These are phyloP conservation scores for Penicillium robsamsonii DNA, from an alignment of 495 filamentous ascomycete species.

Conservation along the genomic window DNA sequence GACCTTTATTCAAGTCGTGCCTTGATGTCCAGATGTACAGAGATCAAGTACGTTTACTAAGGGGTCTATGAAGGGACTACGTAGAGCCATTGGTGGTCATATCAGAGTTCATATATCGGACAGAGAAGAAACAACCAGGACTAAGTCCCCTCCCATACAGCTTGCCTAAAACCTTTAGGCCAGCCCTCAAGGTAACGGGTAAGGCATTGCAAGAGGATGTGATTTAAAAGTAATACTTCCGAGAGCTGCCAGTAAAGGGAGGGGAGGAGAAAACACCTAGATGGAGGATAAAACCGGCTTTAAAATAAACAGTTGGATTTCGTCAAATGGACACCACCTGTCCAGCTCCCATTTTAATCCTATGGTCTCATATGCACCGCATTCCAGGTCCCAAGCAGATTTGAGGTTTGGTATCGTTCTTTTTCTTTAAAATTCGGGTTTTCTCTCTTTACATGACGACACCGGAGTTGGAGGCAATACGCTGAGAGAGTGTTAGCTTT, in stretches of 20 bases:
- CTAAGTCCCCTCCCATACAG: conserved; percentile 2
- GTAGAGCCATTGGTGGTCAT: conserved; percentile 9
- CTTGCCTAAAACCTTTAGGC: not conserved
- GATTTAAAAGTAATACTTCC: conserved; percentile 25
- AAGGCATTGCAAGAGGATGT: conserved; percentile 18
- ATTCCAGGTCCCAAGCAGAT: conserved; percentile 31
- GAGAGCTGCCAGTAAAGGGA: conserved; percentile 29
- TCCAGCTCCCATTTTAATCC: conserved; percentile 25
- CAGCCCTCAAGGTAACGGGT: not conserved
- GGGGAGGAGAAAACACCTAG: conserved; percentile 25
- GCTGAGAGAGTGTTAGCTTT: conserved; percentile 47
- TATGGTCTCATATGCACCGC: conserved; percentile 34
- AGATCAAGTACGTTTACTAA: not conserved
- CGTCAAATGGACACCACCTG: conserved; percentile 26
- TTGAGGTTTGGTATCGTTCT: conserved; percentile 46
- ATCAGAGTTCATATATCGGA: conserved; percentile 12
- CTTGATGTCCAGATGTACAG: not conserved
- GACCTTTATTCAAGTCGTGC: not conserved
- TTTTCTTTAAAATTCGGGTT: conserved; percentile 36
- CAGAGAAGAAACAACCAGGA: conserved; percentile 2
- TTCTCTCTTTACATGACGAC: conserved; percentile 88
- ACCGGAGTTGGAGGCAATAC: conserved; percentile 99
- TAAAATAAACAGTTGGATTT: conserved; percentile 32
- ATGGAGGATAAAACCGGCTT: conserved; percentile 31
- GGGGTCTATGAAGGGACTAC: not conserved